Base-by-base conservation (phyloP, 164 flowering plant genomes). In the Paratinospora sagittata region DNA sequence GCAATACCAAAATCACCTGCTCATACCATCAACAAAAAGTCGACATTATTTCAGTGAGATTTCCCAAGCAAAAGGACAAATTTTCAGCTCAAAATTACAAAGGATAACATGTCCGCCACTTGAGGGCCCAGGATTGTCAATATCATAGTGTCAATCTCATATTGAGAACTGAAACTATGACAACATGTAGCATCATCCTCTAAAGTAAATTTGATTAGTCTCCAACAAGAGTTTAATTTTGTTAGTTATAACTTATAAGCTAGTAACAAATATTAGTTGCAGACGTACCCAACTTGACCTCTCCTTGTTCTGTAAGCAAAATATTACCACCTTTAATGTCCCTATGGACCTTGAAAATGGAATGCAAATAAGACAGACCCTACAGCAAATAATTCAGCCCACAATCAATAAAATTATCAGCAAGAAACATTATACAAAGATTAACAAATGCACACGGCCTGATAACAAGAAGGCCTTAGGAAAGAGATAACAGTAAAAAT, bases 241-340 rank as follows among this genome's bases (percentile, higher is more conserved):
- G 47, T 43, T 6, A 55, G 24, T 55, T 55, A n/a, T 55, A 55
- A 55, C 7, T n/a, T 55, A n/a, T n/a, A 55, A 55, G 9, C 10
- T n/a, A 16, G 21, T 9, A 55, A n/a, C 26, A 16, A 57, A 11
- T 34, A 8, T 24, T 65, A 66, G n/a, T 27, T 39, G 62, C 39
- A 62, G 27, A 72, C 97, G 83, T 76, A 96, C 99, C 99, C 82
- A 96, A 82, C 82, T 93, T 96, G 72, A 96, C 99, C 81, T 96
- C 98, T 71, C 99, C 99, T 86, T 93, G 99, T 65, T 96, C 98
- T 34, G 99, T 96, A 75, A 96, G 88, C 83, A 93, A 81, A 69
- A 96, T 93, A 80, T 96, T 96, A 64, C 99, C 99, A 75, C 99
- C 97, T 80, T 96, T 96, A 45, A 96, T 91, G 76, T 96, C 99